Evolutionary conservation across 108 stramenopile genomes (phyloP).

Genomic region (Stephanodiscus minutulus): DNA sequence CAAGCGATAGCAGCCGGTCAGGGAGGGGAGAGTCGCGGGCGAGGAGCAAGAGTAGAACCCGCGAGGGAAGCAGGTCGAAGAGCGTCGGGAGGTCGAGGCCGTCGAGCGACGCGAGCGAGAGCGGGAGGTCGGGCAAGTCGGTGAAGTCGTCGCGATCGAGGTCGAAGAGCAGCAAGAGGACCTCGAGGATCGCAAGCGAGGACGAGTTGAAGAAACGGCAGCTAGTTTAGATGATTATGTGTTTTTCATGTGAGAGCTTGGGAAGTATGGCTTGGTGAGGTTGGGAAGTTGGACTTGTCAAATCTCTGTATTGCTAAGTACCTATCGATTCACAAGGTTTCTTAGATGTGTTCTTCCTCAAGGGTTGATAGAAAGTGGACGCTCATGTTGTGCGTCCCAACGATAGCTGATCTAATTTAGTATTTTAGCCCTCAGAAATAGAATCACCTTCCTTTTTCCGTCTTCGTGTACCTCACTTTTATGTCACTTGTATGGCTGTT

Average conservation of each 20-base stretch:
- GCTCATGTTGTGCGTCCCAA: no score
- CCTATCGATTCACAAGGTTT: no score
- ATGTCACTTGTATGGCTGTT: no score
- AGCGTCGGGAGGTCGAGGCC: slow-evolving; percentile 1
- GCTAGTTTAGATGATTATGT: slow-evolving; percentile 18
- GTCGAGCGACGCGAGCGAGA: slow-evolving; percentile 7
- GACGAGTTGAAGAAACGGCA: slow-evolving; percentile 9
- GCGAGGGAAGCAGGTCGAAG: not conserved
- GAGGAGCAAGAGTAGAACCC: not conserved
- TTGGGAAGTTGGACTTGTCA: no score
- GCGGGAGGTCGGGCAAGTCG: slow-evolving; percentile 1
- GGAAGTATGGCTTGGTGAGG: no score
- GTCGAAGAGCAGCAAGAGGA: slow-evolving; percentile 23
- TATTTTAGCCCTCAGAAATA: no score
- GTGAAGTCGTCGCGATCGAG: slow-evolving; percentile 10
- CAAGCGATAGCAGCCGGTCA: not conserved
- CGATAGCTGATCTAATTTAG: no score
- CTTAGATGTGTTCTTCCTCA: no score
- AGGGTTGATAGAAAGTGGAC: no score
- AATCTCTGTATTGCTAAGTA: no score
- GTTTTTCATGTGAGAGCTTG: not conserved
- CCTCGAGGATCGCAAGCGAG: slow-evolving; percentile 3
- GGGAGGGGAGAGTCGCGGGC: not conserved
- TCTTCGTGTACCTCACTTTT: no score
- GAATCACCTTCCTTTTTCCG: no score